A percentile compares a stretch with the other conserved stretches of the same genome.
These are phyloP conservation scores for Polytrichum formosum DNA, from an alignment of 225 moss, liverwort and hornwort species.

Conservation along the genomic window DNA sequence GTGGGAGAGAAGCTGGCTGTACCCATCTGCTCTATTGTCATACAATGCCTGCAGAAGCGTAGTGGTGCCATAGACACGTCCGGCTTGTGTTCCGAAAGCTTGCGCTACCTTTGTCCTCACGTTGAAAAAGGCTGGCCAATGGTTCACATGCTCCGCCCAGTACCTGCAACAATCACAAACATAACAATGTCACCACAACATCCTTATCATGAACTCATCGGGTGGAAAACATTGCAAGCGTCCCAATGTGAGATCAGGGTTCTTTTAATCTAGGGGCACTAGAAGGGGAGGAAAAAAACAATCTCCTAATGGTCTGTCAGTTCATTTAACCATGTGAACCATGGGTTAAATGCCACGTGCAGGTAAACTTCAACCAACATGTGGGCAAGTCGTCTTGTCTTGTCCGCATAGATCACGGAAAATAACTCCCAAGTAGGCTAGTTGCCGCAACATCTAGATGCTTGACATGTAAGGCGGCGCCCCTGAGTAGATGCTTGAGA, in stretches of 20 bases:
- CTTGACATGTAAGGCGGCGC: too few species aligned
- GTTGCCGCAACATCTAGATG: too few species aligned
- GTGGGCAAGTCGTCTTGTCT: neutral
- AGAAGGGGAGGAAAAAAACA: too few species aligned
- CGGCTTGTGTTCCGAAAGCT: constrained; percentile 19
- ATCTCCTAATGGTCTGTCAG: too few species aligned
- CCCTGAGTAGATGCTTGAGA: too few species aligned
- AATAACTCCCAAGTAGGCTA: neutral
- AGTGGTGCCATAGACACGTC: constrained; percentile 33
- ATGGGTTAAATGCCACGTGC: too few species aligned
- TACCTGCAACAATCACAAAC: constrained; percentile 12
- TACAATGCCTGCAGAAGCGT: constrained; percentile 39
- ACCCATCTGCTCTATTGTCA: constrained; percentile 23
- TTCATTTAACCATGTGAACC: too few species aligned
- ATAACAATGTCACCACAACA: neutral
- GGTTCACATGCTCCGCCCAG: constrained; percentile 23
- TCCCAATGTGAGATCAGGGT: neutral
- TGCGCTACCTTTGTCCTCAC: constrained; percentile 11
- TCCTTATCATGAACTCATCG: neutral
- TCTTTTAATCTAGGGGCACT: constrained; percentile 14
- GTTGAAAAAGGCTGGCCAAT: constrained; percentile 32
- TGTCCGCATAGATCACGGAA: neutral
- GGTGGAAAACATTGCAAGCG: too few species aligned
- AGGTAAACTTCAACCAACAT: neutral
- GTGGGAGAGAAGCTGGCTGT: constrained; percentile 30